Base-by-base conservation (phyloP, 306 rosid species). In the Prunus mume region DNA sequence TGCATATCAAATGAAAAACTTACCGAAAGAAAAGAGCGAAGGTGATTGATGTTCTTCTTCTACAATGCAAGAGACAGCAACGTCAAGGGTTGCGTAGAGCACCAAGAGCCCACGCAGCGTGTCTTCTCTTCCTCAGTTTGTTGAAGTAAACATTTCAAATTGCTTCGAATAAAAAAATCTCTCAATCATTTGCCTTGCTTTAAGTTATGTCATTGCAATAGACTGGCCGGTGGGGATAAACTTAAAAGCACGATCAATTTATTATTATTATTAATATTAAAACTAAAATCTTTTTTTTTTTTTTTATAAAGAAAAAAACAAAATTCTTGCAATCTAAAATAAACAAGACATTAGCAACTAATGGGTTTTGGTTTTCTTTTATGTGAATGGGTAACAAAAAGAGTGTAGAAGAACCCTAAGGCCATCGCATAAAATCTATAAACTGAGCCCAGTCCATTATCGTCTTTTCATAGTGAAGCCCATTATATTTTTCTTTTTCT, bases 61-160 rank as follows among this genome's bases (percentile, higher is more conserved):
- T 58, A 68, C 58, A 61, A 60, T 73, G 77, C 46, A 60, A 73
- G 10, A 18, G 22, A 57, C 51, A 71, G 65, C 28, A n/a, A 57
- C 38, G 28, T 22, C 67, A 1, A 17, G 76, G 64, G 14, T 72
- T 38, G 67, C 76, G 76, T 72, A 56, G 66, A 72, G 76, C 67
- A 72, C 5, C 22, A 38, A 20, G 18, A 57, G 66, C 56, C 69
- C 69, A 45, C 77, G 68, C 25, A 10, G 25, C 9, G 41, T 14
- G 15, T 27, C 45, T 22, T 38, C 20, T 43, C 28, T 45, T 45
- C 27, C 58, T 14, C 57, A 10, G 22, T 73, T 60, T 25, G 68
- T 17, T 60, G 12, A 17, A 73, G 68, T 45, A 45, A 3, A 25
- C 68, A 56, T 30, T 28, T 55, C 65, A n/a, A 55, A 3, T 17